Evolutionary conservation across 805 yeast species (phyloP).

Genomic region (Lipomyces lipofer): DNA sequence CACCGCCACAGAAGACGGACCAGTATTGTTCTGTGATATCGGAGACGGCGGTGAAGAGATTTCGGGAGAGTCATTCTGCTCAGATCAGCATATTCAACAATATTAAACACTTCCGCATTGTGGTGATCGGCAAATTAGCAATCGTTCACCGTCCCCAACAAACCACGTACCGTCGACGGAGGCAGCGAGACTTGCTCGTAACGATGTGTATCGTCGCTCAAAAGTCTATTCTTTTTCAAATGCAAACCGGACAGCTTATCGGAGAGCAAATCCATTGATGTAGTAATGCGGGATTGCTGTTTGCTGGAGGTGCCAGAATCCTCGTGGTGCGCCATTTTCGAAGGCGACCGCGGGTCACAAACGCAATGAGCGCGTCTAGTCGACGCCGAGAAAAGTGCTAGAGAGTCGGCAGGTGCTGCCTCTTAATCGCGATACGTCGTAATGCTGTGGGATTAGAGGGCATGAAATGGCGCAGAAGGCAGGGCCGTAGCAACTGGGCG

Average conservation of each 20-base stretch:
- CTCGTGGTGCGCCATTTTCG: too few relatives aligned
- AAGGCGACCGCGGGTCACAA: too few relatives aligned
- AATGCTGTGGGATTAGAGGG: too few relatives aligned
- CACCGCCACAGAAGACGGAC: conserved; percentile 10
- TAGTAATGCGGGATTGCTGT: too few relatives aligned
- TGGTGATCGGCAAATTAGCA: not conserved
- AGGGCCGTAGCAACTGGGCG: too few relatives aligned
- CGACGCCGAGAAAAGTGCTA: too few relatives aligned
- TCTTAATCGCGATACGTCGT: too few relatives aligned
- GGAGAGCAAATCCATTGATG: conserved; percentile 20
- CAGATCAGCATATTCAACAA: too few relatives aligned
- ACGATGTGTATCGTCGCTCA: conserved; percentile 35
- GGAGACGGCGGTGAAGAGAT: conserved; percentile 28
- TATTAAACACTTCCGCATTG: conserved; percentile 4
- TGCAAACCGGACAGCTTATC: conserved; percentile 32
- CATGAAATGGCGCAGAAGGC: too few relatives aligned
- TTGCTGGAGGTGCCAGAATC: too few relatives aligned
- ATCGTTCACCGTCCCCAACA: not conserved
- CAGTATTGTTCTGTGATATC: conserved; percentile 10
- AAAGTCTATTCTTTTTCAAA: conserved; percentile 35
- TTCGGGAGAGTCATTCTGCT: conserved; percentile 18
- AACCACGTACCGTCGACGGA: conserved; percentile 33
- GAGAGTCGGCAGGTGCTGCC: too few relatives aligned
- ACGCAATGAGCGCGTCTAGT: too few relatives aligned
- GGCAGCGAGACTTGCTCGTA: conserved; percentile 40